phyloP scores from a whole-genome alignment of 164 flowering plant genomes.

The Chloranthus sessilifolius region DNA sequence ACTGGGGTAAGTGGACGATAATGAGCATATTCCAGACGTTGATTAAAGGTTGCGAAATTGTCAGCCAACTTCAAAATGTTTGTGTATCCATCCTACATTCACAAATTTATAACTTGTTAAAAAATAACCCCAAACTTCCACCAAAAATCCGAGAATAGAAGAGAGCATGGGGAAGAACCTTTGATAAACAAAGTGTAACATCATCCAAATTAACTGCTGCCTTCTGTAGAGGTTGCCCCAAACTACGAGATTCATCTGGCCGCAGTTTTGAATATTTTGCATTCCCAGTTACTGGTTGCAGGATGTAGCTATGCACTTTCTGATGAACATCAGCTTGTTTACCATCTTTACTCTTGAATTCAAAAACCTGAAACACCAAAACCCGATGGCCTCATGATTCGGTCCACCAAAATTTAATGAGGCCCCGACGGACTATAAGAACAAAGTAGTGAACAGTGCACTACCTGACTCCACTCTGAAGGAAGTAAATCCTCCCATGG shows the following conservation, averaged over 20 bases:
- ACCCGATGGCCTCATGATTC: not conserved
- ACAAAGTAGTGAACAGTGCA: too few species aligned
- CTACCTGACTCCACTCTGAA: conserved; percentile 92
- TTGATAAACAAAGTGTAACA: conserved; percentile 85
- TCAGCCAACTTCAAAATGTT: conserved; percentile 82
- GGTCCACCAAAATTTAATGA: conserved; percentile 1
- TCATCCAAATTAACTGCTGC: conserved; percentile 87
- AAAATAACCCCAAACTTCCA: not conserved
- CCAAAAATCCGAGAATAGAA: not conserved
- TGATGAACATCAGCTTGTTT: conserved; percentile 31
- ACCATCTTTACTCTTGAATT: conserved; percentile 54
- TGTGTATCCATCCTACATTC: conserved; percentile 80
- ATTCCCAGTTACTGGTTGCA: conserved; percentile 90
- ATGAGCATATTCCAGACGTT: conserved; percentile 83
- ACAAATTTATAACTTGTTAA: conserved; percentile 2
- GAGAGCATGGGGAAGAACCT: conserved; percentile 39
- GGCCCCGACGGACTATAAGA: too few species aligned
- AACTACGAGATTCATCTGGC: conserved; percentile 34
- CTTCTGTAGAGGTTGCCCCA: conserved; percentile 61
- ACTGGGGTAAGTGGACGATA: conserved; percentile 74
- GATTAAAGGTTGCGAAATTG: conserved; percentile 86
- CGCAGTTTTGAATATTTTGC: conserved; percentile 76
- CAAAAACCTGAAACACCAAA: conserved; percentile 55
- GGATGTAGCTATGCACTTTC: conserved; percentile 57
- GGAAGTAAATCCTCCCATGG: conserved; percentile 91